phyloP scores from a whole-genome alignment of 805 yeast genomes.

The Clavispora phyllophila region DNA sequence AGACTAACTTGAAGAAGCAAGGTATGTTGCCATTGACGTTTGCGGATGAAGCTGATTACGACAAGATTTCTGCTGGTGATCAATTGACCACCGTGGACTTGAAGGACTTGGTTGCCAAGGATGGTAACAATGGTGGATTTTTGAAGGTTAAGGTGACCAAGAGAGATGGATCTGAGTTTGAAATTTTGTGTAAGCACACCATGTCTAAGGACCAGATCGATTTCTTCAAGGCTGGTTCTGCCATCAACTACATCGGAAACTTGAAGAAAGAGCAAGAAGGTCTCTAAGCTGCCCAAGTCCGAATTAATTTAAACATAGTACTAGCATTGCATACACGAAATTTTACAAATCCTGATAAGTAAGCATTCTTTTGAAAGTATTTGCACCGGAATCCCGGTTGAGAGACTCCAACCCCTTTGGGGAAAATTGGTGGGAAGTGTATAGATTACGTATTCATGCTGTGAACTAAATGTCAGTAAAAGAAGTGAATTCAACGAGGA shows the following conservation, averaged over 20 bases:
- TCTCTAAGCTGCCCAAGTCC: neutral
- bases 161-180: constrained; percentile 61
- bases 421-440: neutral
- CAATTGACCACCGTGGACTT: constrained; percentile 28
- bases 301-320: neutral
- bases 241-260: constrained; percentile 85
- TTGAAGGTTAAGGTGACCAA: constrained; percentile 70
- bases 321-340: neutral
- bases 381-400: neutral
- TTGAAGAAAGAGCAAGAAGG: constrained; percentile 20
- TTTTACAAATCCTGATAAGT: neutral
- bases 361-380: neutral
- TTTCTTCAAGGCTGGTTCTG: constrained; percentile 96
- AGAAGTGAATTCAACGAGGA: constrained; percentile 1
- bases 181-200: constrained; percentile 81
- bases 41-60: constrained; percentile 86
- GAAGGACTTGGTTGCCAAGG: constrained; percentile 55
- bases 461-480: neutral
- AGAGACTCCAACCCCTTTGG: neutral
- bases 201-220: constrained; percentile 96
- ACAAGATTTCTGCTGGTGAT: constrained; percentile 72
- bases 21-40: constrained; percentile 95
- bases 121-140: constrained; percentile 85
- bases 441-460: constrained; percentile 1
- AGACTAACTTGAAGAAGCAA: constrained; percentile 95